Evolutionary conservation across 192 early-diverging fungal genomes (phyloP).

Genomic region (Coemansia umbellata): DNA sequence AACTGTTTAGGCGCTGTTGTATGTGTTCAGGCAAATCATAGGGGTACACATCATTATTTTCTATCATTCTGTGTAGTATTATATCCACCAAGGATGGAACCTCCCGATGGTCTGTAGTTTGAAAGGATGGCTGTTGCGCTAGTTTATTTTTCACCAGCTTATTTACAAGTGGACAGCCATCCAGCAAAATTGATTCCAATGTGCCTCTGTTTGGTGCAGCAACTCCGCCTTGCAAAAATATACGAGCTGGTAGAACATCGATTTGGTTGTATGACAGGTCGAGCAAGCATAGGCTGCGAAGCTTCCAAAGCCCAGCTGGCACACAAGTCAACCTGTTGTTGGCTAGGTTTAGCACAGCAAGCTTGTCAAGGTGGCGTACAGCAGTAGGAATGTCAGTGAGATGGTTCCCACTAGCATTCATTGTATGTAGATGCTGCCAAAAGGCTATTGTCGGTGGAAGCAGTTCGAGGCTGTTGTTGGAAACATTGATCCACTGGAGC

Average conservation of each 20-base stretch:
- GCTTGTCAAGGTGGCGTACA: slow-evolving; percentile 20
- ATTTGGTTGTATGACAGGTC: slow-evolving; percentile 34
- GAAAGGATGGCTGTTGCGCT: no score
- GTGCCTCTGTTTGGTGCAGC: slow-evolving; percentile 21
- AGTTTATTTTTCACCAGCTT: slow-evolving; percentile 1
- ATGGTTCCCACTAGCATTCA: slow-evolving; percentile 16
- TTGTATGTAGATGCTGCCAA: slow-evolving; percentile 18
- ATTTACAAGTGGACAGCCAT: slow-evolving; percentile 31
- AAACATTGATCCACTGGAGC: slow-evolving; percentile 26
- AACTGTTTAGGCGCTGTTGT: slow-evolving; percentile 7
- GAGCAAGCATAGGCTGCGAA: slow-evolving; percentile 7
- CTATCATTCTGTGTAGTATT: slow-evolving; percentile 23
- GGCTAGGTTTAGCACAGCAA: slow-evolving; percentile 8
- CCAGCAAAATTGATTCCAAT: slow-evolving; percentile 4
- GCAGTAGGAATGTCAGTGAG: slow-evolving; percentile 17
- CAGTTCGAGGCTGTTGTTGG: slow-evolving; percentile 15
- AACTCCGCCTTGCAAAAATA: slow-evolving; percentile 22
- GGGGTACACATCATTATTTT: slow-evolving; percentile 13
- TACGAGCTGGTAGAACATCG: slow-evolving; percentile 17
- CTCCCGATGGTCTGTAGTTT: neutral
- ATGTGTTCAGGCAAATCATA: slow-evolving; percentile 31
- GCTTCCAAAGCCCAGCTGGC: slow-evolving; percentile 15
- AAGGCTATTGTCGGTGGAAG: slow-evolving; percentile 24
- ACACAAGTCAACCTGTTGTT: slow-evolving; percentile 15
- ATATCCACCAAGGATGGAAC: slow-evolving; percentile 29